Evolutionary conservation across 1,284 basidiomycete genomes (phyloP).

Genomic region (Leucoagaricus sp.): DNA sequence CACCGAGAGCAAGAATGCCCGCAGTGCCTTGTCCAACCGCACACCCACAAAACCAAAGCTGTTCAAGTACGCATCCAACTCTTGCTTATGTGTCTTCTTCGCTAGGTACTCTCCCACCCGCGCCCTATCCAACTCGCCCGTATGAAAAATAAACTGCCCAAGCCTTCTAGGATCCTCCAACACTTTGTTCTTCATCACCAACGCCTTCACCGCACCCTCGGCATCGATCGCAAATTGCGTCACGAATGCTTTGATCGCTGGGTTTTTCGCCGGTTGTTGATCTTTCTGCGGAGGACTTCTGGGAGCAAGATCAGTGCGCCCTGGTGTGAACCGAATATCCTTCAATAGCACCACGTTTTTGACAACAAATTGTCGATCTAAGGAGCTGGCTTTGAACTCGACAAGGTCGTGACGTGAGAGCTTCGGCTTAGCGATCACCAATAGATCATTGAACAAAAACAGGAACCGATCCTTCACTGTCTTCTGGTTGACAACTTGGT

Average conservation of each 20-base stretch:
- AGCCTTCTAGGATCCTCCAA: constrained; percentile 66
- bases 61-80: constrained; percentile 84
- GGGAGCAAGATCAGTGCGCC: constrained; percentile 57
- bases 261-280: constrained; percentile 35
- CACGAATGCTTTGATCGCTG: constrained; percentile 70
- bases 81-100: constrained; percentile 65
- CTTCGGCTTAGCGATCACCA: constrained; percentile 83
- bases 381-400: constrained; percentile 58
- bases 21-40: constrained; percentile 86
- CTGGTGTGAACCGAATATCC: constrained; percentile 67
- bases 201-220: constrained; percentile 65
- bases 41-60: constrained; percentile 84
- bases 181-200: constrained; percentile 60
- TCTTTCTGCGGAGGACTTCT: constrained; percentile 33
- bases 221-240: constrained; percentile 74
- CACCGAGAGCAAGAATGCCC: constrained; percentile 85
- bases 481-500: constrained; percentile 92
- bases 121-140: constrained; percentile 82
- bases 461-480: constrained; percentile 96
- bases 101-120: constrained; percentile 84
- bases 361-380: constrained; percentile 84
- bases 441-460: constrained; percentile 93
- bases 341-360: constrained; percentile 85
- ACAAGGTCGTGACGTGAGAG: constrained; percentile 50
- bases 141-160: constrained; percentile 84